Evolutionary conservation across 106 monocot species (phyloP).

Genomic region (Apostasia shenzhenica): DNA sequence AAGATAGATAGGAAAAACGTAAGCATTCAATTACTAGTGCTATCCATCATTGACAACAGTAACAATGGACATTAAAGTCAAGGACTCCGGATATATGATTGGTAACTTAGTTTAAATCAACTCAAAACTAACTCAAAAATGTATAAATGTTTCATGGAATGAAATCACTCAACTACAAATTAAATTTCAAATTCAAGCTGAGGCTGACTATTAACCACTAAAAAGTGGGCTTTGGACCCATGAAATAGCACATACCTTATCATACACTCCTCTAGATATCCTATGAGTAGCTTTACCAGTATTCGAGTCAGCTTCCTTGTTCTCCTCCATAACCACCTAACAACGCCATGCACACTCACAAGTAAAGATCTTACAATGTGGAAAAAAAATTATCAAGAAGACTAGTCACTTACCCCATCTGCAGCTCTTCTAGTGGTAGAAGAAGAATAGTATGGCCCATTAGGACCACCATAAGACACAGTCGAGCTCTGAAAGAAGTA

Average conservation of each 20-base stretch:
- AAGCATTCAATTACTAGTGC: too few species aligned
- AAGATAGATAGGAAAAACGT: too few species aligned
- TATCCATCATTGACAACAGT: too few species aligned
- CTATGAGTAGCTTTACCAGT: constrained; percentile 65
- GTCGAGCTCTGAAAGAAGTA: constrained; percentile 43
- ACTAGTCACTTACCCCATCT: constrained; percentile 44
- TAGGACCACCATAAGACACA: constrained; percentile 60
- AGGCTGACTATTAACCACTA: not conserved
- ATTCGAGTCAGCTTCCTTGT: constrained; percentile 77
- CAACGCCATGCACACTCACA: not conserved
- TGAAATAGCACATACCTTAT: constrained; percentile 40
- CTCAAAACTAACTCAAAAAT: too few species aligned
- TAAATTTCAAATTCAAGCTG: too few species aligned
- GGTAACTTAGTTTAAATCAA: too few species aligned
- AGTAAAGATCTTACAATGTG: not conserved
- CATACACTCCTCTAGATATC: constrained; percentile 58
- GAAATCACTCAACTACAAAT: too few species aligned
- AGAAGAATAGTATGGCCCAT: constrained; percentile 55
- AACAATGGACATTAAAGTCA: too few species aligned
- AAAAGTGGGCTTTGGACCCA: not conserved
- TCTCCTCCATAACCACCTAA: constrained; percentile 78
- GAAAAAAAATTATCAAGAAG: not conserved
- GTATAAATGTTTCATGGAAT: too few species aligned
- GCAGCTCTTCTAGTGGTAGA: constrained; percentile 53
- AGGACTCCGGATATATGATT: too few species aligned